A percentile compares a stretch with the other conserved stretches of the same genome.
Conservation (phyloP, 345 rosid genomes). For the Tarenaya hassleriana region DNA sequence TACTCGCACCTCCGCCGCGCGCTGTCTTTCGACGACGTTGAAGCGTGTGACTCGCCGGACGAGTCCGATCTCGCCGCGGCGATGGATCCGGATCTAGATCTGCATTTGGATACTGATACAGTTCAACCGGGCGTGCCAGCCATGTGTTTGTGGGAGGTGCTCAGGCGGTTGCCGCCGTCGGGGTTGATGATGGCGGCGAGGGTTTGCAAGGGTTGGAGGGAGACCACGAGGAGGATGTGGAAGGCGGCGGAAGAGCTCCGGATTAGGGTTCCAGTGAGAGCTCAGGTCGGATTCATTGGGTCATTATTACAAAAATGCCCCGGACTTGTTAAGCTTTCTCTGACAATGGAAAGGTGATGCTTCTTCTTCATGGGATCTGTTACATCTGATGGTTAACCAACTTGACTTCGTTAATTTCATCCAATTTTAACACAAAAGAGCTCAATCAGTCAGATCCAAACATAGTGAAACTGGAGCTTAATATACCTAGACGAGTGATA, state of each 20-base stretch:
- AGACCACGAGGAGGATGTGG: conserved; percentile 70
- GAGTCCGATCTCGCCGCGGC: conserved; percentile 34
- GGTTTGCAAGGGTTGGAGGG: conserved; percentile 93
- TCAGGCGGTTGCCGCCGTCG: conserved; percentile 68
- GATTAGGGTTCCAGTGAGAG: conserved; percentile 58
- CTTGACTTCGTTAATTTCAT: not conserved
- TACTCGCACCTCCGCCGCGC: conserved; percentile 71
- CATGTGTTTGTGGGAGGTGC: conserved; percentile 69
- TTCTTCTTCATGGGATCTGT: conserved; percentile 13
- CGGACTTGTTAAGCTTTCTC: conserved; percentile 55
- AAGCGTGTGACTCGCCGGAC: conserved; percentile 39
- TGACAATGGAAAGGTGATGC: conserved; percentile 80
- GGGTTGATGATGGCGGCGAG: conserved; percentile 63
- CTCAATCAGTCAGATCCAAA: not conserved
- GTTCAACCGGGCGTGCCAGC: conserved; percentile 45
- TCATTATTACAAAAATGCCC: conserved; percentile 82
- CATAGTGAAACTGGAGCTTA: too few relatives aligned
- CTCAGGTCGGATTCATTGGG: conserved; percentile 73
- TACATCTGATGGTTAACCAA: conserved; percentile 34
- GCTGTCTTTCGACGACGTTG: conserved; percentile 70
- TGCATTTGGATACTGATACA: conserved; percentile 23
- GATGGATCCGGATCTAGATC: conserved; percentile 42
- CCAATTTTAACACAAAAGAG: not conserved
- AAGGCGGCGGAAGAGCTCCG: conserved; percentile 79
- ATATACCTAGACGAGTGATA: too few relatives aligned